Base-by-base conservation (phyloP, 2,329 filamentous ascomycete genomes). In the Pseudogymnoascus sp. region DNA sequence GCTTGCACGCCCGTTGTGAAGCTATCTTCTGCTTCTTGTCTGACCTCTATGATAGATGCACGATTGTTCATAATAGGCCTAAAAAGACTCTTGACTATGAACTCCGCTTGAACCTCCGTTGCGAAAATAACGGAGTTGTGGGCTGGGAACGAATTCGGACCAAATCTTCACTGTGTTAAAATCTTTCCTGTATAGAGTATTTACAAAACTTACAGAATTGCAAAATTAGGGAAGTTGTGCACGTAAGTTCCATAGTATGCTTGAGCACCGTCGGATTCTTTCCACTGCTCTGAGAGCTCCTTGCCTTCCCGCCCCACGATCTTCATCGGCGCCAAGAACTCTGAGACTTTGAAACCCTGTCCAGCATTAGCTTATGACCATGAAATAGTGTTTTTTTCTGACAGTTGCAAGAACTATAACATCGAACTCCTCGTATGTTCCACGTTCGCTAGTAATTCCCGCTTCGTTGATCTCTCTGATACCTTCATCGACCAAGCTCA, bases 11-110 rank as follows among this genome's bases (percentile, higher is more conserved):
- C 61, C 8, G 73, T 72, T 1, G 71, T 70, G 36, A 68, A 73
- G 3, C 69, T 63, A 41, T 76, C 69, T 65, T 79, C 74, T 11
- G 73, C 66, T 19, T 68, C 36, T 62, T 72, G 63, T 65, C 74
- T 76, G 54, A 77, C 73, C 64, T 78, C 76, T 37, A 79, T 69
- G 21, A 72, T 69, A 0, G 68, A 66, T 14, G 73, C 73, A 1
- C 69, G 66, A 0, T 67, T 66, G 36, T 79, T 73, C 5, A 79
- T 66, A 2, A 77, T 61, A 6, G 75, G 75, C 7, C 48, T 62
- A 51, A 77, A 64, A 0, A 77, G 62, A 1, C 73, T 69, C 25
- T 69, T 69, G 4, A 69, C 70, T 10, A 71, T 51, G 66, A 73
- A 76, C 2, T 68, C 68, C 14, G 75, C 71, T 62, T 75, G 71